phyloP scores from a whole-genome alignment of 768 basidiomycete genomes.

The Pholiota molesta region DNA sequence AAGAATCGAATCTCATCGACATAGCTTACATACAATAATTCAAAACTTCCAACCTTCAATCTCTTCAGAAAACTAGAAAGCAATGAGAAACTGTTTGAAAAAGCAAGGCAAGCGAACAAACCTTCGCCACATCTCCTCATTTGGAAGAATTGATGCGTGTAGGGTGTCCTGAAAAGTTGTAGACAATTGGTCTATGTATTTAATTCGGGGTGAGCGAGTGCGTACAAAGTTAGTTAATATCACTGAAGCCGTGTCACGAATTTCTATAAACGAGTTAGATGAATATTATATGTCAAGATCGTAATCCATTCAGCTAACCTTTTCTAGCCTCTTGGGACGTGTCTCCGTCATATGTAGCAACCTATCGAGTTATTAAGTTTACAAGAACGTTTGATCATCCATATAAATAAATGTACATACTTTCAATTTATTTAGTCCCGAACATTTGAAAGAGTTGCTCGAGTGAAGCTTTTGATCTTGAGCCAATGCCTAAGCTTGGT shows the following conservation, averaged over 20 bases:
- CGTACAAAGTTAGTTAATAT: slow-evolving; percentile 91
- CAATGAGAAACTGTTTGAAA: slow-evolving; percentile 8
- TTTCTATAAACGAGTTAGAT: slow-evolving; percentile 32
- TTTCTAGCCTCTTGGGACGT: slow-evolving; percentile 71
- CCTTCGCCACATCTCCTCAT: slow-evolving; percentile 85
- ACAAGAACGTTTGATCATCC: background rate
- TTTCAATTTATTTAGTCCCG: slow-evolving; percentile 62
- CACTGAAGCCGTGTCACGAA: slow-evolving; percentile 74
- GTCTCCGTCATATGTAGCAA: slow-evolving; percentile 88
- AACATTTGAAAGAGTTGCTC: slow-evolving; percentile 64
- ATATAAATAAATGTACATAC: slow-evolving; percentile 29
- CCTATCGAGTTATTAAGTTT: slow-evolving; percentile 30
- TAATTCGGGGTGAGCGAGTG: background rate
- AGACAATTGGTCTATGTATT: background rate
- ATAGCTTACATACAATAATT: background rate
- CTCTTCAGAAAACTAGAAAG: slow-evolving; percentile 69
- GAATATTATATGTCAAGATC: background rate
- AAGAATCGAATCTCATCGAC: background rate
- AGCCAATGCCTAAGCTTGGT: slow-evolving; percentile 66
- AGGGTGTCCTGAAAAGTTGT: slow-evolving; percentile 71
- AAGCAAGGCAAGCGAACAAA: slow-evolving; percentile 24
- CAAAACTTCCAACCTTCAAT: slow-evolving; percentile 47
- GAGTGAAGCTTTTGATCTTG: slow-evolving; percentile 81
- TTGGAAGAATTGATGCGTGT: slow-evolving; percentile 82
- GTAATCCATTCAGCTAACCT: slow-evolving; percentile 38